Conservation (phyloP, 2,329 filamentous ascomycete genomes). For the Diaporthe helianthi region DNA sequence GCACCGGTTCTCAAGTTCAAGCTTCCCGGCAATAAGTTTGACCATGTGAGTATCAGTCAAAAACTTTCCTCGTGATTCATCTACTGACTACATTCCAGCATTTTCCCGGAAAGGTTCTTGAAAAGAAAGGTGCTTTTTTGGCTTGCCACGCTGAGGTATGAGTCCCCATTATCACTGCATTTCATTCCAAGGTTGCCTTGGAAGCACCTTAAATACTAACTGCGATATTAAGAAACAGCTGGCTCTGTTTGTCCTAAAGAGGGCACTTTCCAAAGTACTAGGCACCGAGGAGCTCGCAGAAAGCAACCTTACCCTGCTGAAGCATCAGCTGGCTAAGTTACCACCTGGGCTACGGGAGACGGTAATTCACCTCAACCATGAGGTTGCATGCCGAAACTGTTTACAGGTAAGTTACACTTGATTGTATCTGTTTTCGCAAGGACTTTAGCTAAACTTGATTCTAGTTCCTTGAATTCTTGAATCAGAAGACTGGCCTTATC, state of each 20-base stretch:
- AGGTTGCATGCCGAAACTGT: not conserved
- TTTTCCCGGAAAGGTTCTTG: not conserved
- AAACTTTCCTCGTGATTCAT: accelerated
- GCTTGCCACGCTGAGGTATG: conserved; percentile 7
- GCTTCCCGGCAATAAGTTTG: not conserved
- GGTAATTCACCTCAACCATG: not conserved
- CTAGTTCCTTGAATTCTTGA: not conserved
- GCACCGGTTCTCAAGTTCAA: not conserved
- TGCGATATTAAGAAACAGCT: conserved; percentile 26
- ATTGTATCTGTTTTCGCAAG: no score
- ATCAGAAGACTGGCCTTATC: not conserved
- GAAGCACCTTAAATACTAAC: no score
- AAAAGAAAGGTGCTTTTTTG: not conserved
- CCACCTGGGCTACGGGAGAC: not conserved
- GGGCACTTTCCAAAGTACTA: not conserved
- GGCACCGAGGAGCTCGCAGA: not conserved
- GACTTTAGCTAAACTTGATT: not conserved
- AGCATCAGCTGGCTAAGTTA: not conserved
- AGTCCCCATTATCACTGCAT: no score
- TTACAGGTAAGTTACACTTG: not conserved
- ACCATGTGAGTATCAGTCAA: not conserved
- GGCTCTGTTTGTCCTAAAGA: not conserved
- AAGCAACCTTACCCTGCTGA: not conserved
- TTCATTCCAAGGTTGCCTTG: no score
- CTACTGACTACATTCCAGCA: not conserved